A percentile compares a stretch with the other conserved stretches of the same genome.
phyloP scores from a whole-genome alignment of 2,329 filamentous ascomycete genomes.

The Fusarium pseudonygamai region DNA sequence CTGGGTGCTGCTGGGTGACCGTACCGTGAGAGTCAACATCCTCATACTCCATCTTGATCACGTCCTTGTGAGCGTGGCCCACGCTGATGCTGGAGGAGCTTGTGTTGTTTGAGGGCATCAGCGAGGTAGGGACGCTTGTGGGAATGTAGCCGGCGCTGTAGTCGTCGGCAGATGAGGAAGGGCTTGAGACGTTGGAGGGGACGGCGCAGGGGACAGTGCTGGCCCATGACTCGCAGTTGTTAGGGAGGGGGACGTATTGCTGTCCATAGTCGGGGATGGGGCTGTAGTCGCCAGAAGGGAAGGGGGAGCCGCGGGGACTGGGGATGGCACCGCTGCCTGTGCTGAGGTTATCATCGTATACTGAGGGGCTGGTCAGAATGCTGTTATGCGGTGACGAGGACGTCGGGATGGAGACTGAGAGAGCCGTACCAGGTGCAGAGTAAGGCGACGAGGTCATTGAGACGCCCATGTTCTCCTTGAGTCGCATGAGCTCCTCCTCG shows the following conservation, averaged over 20 bases:
- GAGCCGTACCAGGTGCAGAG: constrained; percentile 51
- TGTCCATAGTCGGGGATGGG: constrained; percentile 55
- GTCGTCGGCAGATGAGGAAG: constrained; percentile 61
- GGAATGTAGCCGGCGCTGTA: constrained; percentile 58
- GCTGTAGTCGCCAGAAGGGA: constrained; percentile 56
- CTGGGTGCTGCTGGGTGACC: constrained; percentile 16
- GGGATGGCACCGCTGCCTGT: constrained; percentile 52
- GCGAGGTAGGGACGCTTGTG: constrained; percentile 57
- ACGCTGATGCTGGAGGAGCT: constrained; percentile 45
- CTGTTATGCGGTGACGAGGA: neutral
- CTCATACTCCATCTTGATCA: constrained; percentile 54
- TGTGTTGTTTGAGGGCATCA: constrained; percentile 49
- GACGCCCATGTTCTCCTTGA: constrained; percentile 58
- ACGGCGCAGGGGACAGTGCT: constrained; percentile 55
- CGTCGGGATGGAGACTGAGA: constrained; percentile 4
- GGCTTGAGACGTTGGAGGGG: constrained; percentile 61
- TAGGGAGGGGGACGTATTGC: constrained; percentile 50
- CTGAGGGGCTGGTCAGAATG: constrained; percentile 41
- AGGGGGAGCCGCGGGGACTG: constrained; percentile 57
- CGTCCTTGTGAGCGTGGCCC: constrained; percentile 50
- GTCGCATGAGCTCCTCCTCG: constrained; percentile 60
- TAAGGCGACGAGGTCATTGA: constrained; percentile 54
- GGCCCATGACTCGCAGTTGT: constrained; percentile 59
- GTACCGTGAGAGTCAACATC: constrained; percentile 48
- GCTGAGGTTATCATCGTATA: constrained; percentile 55